Evolutionary conservation across 768 basidiomycete species (phyloP).

Genomic region (Termitomyces sp.): DNA sequence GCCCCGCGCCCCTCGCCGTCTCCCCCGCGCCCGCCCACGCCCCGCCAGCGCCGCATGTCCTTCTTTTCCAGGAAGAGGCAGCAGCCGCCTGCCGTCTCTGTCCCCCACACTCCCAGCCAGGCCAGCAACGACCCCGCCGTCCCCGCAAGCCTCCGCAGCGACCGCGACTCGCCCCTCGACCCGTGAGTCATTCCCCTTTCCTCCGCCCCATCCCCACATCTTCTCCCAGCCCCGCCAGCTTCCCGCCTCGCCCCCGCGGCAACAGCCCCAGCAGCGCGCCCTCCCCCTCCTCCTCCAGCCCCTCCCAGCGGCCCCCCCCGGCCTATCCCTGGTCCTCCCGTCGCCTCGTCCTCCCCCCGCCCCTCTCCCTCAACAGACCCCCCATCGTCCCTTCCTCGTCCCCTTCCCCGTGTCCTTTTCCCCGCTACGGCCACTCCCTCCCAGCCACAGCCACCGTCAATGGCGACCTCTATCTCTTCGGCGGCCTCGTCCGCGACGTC

Average conservation of each 20-base stretch:
- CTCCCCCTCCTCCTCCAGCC: not conserved
- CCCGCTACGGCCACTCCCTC: conserved; percentile 92
- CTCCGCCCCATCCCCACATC: not conserved
- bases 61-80: conserved; percentile 89
- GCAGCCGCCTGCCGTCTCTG: conserved; percentile 44
- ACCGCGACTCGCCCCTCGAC: conserved; percentile 18
- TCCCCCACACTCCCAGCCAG: conserved; percentile 61
- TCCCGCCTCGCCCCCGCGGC: conserved; percentile 6
- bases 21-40: conserved; percentile 13
- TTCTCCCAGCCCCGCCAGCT: not conserved
- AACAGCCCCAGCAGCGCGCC: conserved; percentile 7
- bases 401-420: conserved; percentile 86
- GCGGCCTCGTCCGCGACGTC: conserved; percentile 88
- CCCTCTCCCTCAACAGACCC: conserved; percentile 57
- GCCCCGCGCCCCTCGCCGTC: conserved; percentile 9
- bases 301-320: conserved; percentile 40
- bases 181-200: conserved; percentile 23
- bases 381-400: conserved; percentile 56
- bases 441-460: conserved; percentile 69
- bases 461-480: conserved; percentile 95
- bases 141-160: conserved; percentile 6
- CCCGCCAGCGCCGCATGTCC: conserved; percentile 69
- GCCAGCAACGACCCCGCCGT: conserved; percentile 26
- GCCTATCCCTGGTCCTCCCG: conserved; percentile 83
- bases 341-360: conserved; percentile 64